Percentiles rank a stretch among this genome's conserved stretches.
Evolutionary conservation across 345 rosid species (phyloP).

Genomic region (Brassica rapa): DNA sequence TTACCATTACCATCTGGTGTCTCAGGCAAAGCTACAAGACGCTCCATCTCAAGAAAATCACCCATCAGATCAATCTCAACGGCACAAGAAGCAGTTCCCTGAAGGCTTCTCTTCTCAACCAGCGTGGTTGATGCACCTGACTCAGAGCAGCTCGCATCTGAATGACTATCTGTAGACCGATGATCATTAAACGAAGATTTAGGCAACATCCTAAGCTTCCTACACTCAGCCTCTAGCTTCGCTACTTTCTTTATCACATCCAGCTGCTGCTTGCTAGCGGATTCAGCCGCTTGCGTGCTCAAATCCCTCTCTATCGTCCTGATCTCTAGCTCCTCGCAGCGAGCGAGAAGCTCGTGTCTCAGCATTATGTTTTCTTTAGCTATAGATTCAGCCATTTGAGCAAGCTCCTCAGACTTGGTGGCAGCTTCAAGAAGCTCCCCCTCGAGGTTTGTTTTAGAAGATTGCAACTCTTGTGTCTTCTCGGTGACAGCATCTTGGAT

Average conservation of each 20-base stretch:
- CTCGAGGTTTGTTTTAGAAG: conserved; percentile 54
- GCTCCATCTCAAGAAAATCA: conserved; percentile 98
- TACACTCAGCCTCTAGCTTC: conserved; percentile 91
- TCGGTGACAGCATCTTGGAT: conserved; percentile 58
- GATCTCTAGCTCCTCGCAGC: conserved; percentile 71
- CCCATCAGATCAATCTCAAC: conserved; percentile 79
- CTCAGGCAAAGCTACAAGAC: conserved; percentile 75
- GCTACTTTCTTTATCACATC: conserved; percentile 89
- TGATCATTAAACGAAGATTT: conserved; percentile 47
- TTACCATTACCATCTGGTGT: conserved; percentile 32
- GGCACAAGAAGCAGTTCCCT: conserved; percentile 42
- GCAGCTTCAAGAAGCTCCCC: conserved; percentile 50
- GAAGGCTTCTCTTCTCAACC: conserved; percentile 44
- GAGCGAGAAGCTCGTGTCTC: conserved; percentile 60
- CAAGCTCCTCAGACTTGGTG: conserved; percentile 40
- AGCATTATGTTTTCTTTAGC: conserved; percentile 64
- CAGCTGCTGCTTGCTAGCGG: conserved; percentile 82
- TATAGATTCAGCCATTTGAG: conserved; percentile 53
- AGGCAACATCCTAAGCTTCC: conserved; percentile 54
- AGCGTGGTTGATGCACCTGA: conserved; percentile 56
- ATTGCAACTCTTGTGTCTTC: conserved; percentile 56
- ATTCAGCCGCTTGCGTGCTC: conserved; percentile 84
- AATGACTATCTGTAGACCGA: conserved; percentile 48
- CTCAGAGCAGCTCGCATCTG: conserved; percentile 57
- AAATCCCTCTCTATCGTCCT: conserved; percentile 81